Percentiles rank a stretch among this genome's conserved stretches.
Conservation (phyloP, 331 rosid genomes). For the Acacia concinna region DNA sequence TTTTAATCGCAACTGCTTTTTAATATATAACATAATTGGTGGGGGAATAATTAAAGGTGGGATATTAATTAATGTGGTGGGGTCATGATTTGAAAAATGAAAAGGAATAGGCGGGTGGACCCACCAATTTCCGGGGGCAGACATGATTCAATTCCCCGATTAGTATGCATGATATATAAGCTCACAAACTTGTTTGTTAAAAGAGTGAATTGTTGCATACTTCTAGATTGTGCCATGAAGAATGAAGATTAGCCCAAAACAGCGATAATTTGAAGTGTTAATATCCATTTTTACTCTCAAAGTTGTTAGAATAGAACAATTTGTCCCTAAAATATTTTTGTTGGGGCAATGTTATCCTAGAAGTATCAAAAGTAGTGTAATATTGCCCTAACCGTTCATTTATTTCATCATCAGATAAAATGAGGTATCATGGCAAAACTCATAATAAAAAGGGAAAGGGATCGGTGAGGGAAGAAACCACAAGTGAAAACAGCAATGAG, state of each 20-base stretch:
- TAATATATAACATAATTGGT: too few species aligned
- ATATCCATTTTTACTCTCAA: too few species aligned
- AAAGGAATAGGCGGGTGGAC: not conserved
- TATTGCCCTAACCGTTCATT: too few species aligned
- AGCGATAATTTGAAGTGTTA: not conserved
- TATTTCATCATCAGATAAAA: too few species aligned
- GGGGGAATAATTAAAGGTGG: not conserved
- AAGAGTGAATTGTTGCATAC: not conserved
- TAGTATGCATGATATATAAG: not conserved
- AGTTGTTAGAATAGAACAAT: too few species aligned
- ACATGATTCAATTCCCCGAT: not conserved
- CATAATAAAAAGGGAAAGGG: too few species aligned
- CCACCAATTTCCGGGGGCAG: slow-evolving; percentile 19
- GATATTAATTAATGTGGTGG: slow-evolving; percentile 23
- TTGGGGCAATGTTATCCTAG: too few species aligned
- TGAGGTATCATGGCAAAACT: too few species aligned
- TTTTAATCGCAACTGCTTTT: not conserved
- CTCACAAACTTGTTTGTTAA: not conserved
- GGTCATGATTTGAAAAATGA: slow-evolving; percentile 9
- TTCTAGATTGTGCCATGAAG: not conserved
- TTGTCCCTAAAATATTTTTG: too few species aligned
- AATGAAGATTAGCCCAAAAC: not conserved
- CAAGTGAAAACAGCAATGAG: too few species aligned
- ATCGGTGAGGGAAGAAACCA: too few species aligned
- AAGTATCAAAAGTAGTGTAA: too few species aligned